These are phyloP conservation scores for Macroventuria anomochaeta DNA, from an alignment of 2,329 filamentous ascomycete species.

Conservation along the genomic window DNA sequence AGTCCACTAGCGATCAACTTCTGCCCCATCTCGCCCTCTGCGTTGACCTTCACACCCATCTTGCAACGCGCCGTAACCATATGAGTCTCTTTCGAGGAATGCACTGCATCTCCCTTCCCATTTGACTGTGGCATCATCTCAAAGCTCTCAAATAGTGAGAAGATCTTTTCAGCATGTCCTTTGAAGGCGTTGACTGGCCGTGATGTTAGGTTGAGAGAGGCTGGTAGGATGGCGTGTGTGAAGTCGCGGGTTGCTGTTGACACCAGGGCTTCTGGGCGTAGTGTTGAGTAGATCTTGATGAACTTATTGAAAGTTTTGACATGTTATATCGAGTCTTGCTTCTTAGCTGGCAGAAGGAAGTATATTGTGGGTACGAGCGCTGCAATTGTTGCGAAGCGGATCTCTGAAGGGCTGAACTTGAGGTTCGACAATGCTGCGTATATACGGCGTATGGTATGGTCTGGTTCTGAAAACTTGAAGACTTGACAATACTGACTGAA, in stretches of 20 bases:
- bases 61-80: slow-evolving; percentile 48
- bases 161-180: slow-evolving; percentile 51
- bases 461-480: too few relatives aligned
- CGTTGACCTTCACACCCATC: slow-evolving; percentile 35
- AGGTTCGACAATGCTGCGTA: slow-evolving; percentile 23
- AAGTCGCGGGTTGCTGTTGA: slow-evolving; percentile 48
- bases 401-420: slow-evolving; percentile 22
- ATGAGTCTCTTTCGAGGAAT: slow-evolving; percentile 32
- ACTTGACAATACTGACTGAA: background rate
- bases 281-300: slow-evolving; percentile 51
- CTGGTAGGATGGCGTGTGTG: slow-evolving; percentile 51
- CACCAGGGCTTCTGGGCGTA: slow-evolving; percentile 50
- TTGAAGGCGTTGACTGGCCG: slow-evolving; percentile 49
- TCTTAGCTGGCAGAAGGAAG: slow-evolving; percentile 18
- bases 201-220: slow-evolving; percentile 49
- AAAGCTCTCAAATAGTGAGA: slow-evolving; percentile 52
- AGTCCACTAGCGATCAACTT: slow-evolving; percentile 25
- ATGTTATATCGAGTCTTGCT: slow-evolving; percentile 26
- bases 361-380: slow-evolving; percentile 25
- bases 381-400: slow-evolving; percentile 27
- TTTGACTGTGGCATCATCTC: slow-evolving; percentile 49
- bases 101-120: slow-evolving; percentile 40
- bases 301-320: slow-evolving; percentile 40
- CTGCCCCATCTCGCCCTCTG: slow-evolving; percentile 24
- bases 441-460: too few relatives aligned